Percentiles rank a stretch among this genome's conserved stretches.
phyloP scores from a whole-genome alignment of 2,329 filamentous ascomycete species.

The Botrytis cinerea region DNA sequence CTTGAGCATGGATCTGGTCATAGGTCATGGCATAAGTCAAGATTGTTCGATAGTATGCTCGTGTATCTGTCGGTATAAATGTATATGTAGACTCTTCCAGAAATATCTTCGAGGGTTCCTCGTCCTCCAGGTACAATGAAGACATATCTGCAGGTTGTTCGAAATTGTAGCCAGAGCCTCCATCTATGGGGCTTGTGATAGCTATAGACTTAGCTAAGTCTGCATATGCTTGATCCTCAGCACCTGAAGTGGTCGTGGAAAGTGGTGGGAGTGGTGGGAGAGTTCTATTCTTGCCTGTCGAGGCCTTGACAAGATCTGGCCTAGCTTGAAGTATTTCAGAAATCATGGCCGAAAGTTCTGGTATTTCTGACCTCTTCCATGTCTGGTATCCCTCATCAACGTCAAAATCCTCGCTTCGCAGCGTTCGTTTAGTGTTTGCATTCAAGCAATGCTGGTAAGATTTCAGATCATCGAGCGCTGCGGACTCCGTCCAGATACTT shows the following conservation, averaged over 20 bases:
- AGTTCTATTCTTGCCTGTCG: conserved; percentile 53
- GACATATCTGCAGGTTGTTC: conserved; percentile 42
- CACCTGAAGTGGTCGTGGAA: conserved; percentile 26
- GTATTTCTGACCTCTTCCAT: conserved; percentile 89
- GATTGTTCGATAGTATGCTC: conserved; percentile 80
- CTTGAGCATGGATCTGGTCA: conserved; percentile 57
- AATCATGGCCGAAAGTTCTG: conserved; percentile 90
- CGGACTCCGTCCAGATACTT: conserved; percentile 84
- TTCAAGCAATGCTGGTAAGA: conserved; percentile 88
- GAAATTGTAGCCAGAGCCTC: conserved; percentile 45
- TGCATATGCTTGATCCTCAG: conserved; percentile 49
- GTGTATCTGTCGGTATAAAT: conserved; percentile 84
- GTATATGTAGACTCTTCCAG: conserved; percentile 72
- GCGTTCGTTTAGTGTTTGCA: conserved; percentile 71
- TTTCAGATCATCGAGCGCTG: conserved; percentile 88
- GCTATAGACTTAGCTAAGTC: conserved; percentile 54
- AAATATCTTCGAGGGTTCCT: conserved; percentile 34
- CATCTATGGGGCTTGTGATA: conserved; percentile 47
- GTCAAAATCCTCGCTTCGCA: conserved; percentile 86
- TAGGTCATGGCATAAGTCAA: conserved; percentile 73
- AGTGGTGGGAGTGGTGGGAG: conserved; percentile 57
- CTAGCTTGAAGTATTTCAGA: conserved; percentile 84
- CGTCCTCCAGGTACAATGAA: conserved; percentile 37
- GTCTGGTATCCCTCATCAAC: conserved; percentile 81
- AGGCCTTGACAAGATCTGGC: conserved; percentile 74